Evolutionary conservation across 345 rosid species (phyloP).

Genomic region (Leavenworthia alabamica): DNA sequence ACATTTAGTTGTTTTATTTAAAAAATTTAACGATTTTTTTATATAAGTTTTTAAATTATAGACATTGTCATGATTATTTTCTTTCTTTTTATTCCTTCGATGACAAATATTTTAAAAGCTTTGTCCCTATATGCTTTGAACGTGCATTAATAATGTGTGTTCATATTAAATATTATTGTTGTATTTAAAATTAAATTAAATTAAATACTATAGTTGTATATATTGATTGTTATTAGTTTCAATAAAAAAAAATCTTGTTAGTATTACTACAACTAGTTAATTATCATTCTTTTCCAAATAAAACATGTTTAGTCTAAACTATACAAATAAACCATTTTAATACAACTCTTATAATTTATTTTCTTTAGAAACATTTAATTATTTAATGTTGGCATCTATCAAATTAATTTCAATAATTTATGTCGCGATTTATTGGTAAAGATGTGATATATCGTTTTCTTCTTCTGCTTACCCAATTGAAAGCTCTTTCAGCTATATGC

Average conservation of each 20-base stretch:
- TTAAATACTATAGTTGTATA: slow-evolving; percentile 9
- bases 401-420: slow-evolving; percentile 9
- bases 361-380: not conserved
- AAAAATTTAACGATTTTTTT: slow-evolving; percentile 1
- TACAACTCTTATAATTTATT: not conserved
- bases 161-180: not conserved
- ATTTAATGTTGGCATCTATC: not conserved
- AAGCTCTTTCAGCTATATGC: slow-evolving; percentile 11
- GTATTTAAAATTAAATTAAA: not conserved
- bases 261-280: not conserved
- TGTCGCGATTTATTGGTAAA: slow-evolving; percentile 21
- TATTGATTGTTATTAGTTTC: not conserved
- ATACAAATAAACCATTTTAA: not conserved
- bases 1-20: slow-evolving; percentile 8
- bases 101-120: slow-evolving; percentile 5
- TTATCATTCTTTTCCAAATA: not conserved
- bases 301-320: slow-evolving; percentile 5
- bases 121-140: slow-evolving; percentile 34
- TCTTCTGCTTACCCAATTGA: slow-evolving; percentile 7
- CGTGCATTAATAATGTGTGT: slow-evolving; percentile 28
- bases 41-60: not conserved
- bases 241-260: not conserved
- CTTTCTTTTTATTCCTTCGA: slow-evolving; percentile 27
- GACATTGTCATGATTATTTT: slow-evolving; percentile 9
- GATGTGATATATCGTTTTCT: slow-evolving; percentile 28